Base-by-base conservation (phyloP, 805 yeast genomes). In the Wickerhamomyces queroliae region DNA sequence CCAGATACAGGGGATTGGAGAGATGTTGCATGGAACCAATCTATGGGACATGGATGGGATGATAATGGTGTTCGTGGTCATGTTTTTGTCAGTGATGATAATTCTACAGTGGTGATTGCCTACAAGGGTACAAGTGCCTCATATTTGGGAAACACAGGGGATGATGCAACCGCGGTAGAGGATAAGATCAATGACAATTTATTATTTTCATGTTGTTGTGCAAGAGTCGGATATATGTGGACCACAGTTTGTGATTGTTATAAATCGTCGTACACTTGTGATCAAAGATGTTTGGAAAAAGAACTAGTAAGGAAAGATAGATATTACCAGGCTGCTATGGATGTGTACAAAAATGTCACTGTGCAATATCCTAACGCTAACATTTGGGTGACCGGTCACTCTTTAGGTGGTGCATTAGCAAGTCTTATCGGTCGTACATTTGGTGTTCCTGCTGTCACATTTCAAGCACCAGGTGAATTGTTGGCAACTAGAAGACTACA, bases 181-280 rank as follows among this genome's bases (percentile, higher is more conserved):
- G 99, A 93, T 58, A 88, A 86, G 59, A 61, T 72, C 22, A 93
- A 91, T 58, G 98, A 93, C 58, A 93, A 93, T 54, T 56, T 91
- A 41, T 63, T 93, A 26, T 93, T 93, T 58, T 85, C 95, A 10
- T 93, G 99, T 60, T 93, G 99, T 59, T 93, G 99, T 64, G 98
- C 96, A 0, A 72, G 97, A 28, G 83, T 91, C 2, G 77, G 93
- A 28, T 89, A 88, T 48, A 62, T 87, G 61, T 93, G 98, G 99
- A 78, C 83, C 7, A 84, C 97, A 0, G 98, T 89, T 1, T 93
- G 99, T 63, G 96, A 89, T 59, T 93, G 99, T 58, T 91, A 83
- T 55, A 76, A 79, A 45, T 77, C 75, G 38, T 75, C 95, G 0
- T 87, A 86, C 59, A 85, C 91, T 0, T 93, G 99, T 62, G 82